Evolutionary conservation across 2,329 filamentous ascomycete genomes (phyloP).

Genomic region (Diplocarpon mali): DNA sequence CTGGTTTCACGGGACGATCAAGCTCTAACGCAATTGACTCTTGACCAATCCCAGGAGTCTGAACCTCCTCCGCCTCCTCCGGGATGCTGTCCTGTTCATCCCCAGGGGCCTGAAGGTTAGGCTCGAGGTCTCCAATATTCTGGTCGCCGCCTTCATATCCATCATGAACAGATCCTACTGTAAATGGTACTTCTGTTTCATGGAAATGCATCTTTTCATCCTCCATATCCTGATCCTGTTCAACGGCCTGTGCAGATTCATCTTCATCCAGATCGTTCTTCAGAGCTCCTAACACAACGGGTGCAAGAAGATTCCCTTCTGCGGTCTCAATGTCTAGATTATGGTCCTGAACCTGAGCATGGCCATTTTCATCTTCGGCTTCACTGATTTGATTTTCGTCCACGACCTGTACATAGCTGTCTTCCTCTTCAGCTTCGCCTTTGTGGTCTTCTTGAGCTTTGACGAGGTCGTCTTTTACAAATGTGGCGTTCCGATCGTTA

Average conservation of each 20-base stretch:
- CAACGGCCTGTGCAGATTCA: neutral
- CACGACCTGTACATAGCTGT: neutral
- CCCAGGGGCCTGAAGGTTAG: neutral
- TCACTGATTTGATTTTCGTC: conserved; percentile 1
- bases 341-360: neutral
- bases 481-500: neutral
- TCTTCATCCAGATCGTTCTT: neutral
- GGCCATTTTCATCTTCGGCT: neutral
- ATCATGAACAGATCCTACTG: no score
- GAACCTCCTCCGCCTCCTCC: neutral
- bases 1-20: neutral
- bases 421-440: neutral
- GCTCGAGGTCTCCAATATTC: neutral
- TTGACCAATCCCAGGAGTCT: neutral
- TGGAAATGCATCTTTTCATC: neutral
- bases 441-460: neutral
- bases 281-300: neutral
- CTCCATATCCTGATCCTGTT: neutral
- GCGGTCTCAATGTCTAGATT: no score
- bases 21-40: neutral
- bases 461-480: neutral
- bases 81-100: neutral
- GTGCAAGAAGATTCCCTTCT: no score
- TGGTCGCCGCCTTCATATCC: neutral
- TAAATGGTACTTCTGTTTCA: no score